Evolutionary conservation across 73 alveolate species (phyloP), one percentile per base, ranked within the genome.

Genomic region (Tetrahymena thermophila): DNA sequence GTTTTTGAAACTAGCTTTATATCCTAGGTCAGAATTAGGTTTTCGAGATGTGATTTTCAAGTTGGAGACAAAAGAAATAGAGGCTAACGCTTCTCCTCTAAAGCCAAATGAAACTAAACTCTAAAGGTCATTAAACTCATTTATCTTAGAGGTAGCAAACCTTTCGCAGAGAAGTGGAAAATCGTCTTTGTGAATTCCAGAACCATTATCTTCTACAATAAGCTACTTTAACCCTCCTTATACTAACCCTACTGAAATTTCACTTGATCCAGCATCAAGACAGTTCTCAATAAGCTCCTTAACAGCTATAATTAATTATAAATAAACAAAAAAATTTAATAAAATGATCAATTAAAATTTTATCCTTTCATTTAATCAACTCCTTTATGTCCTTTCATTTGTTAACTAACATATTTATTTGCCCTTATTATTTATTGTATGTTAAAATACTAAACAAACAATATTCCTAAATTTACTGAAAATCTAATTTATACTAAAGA

Each of bases 81-180:
- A 96, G 35, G 99, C 99, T 35, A 99, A 94, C 15, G 99, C 99
- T 97, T 99, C 99, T 40, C 99, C 99, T 97, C 99, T 95, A 95
- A 99, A 99, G 28, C 99, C 99, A 96, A 99, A 99, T 10, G 99
- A 96, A 34, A 96, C 96, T 71, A 99, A 97, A 25, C 96, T 56
- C 31, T 94, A 84, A 71, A 99, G 96, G 94, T 99, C 99, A 44
- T 97, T 96, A 94, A 97, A 98, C 42, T 95, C 89, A 15, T 94
- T 94, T 42, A 99, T 98, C 96, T 99, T 99, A 57, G 99, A 96
- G 15, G 99, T 98, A 21, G 99, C 98, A 96, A 97, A 98, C 94
- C 99, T 96, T 94, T 98, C 99, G 94, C 99, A 99, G 71, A 99
- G 97, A 84, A 98, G 96, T 35, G 98, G 99, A 94, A 96, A 99